phyloP scores from a whole-genome alignment of 2,329 filamentous ascomycete species.

The Penicillium paneum region DNA sequence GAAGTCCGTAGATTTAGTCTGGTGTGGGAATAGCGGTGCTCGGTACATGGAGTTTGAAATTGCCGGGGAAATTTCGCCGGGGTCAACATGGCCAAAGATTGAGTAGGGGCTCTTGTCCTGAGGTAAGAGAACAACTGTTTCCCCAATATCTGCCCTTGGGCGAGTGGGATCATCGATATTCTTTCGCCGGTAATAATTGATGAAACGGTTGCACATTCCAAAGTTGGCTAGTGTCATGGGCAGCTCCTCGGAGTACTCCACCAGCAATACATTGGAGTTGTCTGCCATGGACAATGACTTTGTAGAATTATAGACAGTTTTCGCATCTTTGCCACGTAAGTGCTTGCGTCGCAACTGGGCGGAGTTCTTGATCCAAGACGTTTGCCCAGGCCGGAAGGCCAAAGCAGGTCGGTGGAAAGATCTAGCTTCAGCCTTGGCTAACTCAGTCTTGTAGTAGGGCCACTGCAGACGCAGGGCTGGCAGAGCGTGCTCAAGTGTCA shows the following conservation, averaged over 20 bases:
- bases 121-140: conserved; percentile 80
- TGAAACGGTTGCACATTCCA: conserved; percentile 91
- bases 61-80: conserved; percentile 84
- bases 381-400: conserved; percentile 66
- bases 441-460: conserved; percentile 90
- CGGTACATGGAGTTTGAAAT: conserved; percentile 95
- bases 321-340: conserved; percentile 72
- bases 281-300: conserved; percentile 83
- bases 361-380: conserved; percentile 71
- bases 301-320: conserved; percentile 73
- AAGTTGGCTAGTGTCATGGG: conserved; percentile 92
- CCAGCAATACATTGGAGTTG: conserved; percentile 80
- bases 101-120: conserved; percentile 96
- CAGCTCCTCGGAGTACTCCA: conserved; percentile 94
- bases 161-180: conserved; percentile 72
- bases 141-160: conserved; percentile 79
- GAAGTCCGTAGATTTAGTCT: conserved; percentile 75
- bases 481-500: conserved; percentile 91
- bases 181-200: conserved; percentile 93
- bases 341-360: conserved; percentile 74
- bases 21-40: conserved; percentile 87
- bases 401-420: conserved; percentile 82
- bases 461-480: conserved; percentile 88
- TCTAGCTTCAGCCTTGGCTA: conserved; percentile 68
- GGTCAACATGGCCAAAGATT: conserved; percentile 87